Evolutionary conservation across 1,139 yeast genomes (phyloP).

Genomic region (Sugiyamaella novakii): DNA sequence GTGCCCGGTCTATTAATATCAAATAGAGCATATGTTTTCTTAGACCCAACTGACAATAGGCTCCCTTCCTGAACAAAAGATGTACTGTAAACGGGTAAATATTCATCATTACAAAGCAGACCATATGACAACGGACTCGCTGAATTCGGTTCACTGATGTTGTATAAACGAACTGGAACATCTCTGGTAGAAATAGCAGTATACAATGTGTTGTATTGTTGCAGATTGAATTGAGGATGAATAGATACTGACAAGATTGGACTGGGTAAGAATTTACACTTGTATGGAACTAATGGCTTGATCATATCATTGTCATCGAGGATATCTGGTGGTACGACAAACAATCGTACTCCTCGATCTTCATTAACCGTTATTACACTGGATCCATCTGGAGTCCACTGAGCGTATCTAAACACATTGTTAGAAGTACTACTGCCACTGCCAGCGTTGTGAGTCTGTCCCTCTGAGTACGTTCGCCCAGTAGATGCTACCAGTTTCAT

Average conservation of each 20-base stretch:
- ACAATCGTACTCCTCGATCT: slow-evolving; percentile 38
- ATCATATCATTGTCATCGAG: slow-evolving; percentile 20
- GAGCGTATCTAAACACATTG: slow-evolving; percentile 21
- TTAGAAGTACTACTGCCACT: too few relatives aligned
- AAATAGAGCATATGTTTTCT: slow-evolving; percentile 31
- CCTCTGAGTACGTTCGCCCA: too few relatives aligned
- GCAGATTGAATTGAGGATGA: slow-evolving; percentile 35
- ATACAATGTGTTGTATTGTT: slow-evolving; percentile 27
- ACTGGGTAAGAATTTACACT: slow-evolving; percentile 29
- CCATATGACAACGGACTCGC: slow-evolving; percentile 35
- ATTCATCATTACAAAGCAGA: slow-evolving; percentile 26
- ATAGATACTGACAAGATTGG: slow-evolving; percentile 33
- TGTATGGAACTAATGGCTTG: slow-evolving; percentile 32
- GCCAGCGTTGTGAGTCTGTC: too few relatives aligned
- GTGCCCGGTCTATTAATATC: slow-evolving; percentile 33
- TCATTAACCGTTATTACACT: slow-evolving; percentile 37
- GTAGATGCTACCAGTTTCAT: too few relatives aligned
- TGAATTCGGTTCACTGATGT: slow-evolving; percentile 31
- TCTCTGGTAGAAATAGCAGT: slow-evolving; percentile 33
- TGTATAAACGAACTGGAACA: slow-evolving; percentile 37
- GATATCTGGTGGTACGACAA: slow-evolving; percentile 37
- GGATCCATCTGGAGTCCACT: slow-evolving; percentile 42
- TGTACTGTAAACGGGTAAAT: slow-evolving; percentile 28
- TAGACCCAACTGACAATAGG: slow-evolving; percentile 29
- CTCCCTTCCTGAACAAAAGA: slow-evolving; percentile 23